Conservation (phyloP, 2,329 filamentous ascomycete species). For the Aureobasidium melanogenum region DNA sequence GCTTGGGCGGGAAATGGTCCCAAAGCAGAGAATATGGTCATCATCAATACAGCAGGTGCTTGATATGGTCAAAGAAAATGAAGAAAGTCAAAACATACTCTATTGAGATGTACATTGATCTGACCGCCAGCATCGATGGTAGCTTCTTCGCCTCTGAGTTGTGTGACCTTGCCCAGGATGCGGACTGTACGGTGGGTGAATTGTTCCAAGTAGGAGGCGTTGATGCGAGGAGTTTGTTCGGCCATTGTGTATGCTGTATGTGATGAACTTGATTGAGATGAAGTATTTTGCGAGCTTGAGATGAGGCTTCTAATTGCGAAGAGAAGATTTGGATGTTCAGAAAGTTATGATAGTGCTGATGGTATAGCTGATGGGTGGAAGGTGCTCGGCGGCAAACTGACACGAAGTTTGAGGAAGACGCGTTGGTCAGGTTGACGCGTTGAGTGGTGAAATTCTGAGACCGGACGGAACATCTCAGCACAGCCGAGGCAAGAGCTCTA, state of each 20-base stretch:
- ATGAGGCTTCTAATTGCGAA: background rate
- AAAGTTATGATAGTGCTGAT: background rate
- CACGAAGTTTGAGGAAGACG: background rate
- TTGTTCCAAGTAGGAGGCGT: conserved; percentile 65
- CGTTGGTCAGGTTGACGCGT: conserved; percentile 5
- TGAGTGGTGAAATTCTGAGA: background rate
- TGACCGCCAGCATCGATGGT: conserved; percentile 71
- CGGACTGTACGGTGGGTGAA: conserved; percentile 68
- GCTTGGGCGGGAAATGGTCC: too few species aligned
- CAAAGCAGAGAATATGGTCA: background rate
- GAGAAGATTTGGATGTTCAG: background rate
- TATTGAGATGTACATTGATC: conserved; percentile 64
- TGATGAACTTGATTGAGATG: background rate
- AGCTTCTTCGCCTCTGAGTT: conserved; percentile 72
- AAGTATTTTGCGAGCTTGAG: too few species aligned
- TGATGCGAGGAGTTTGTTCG: conserved; percentile 73
- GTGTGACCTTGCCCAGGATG: conserved; percentile 73
- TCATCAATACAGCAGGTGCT: background rate
- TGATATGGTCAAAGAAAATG: background rate
- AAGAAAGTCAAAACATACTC: conserved; percentile 42
- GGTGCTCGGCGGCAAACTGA: background rate
- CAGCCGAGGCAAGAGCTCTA: background rate
- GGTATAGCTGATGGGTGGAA: background rate
- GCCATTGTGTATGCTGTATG: conserved; percentile 45
- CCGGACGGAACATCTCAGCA: background rate